Percentiles rank a stretch among this genome's conserved stretches.
Conservation (phyloP, 202 grass and related monocot species). For the Thinopyrum obtusiflorum region DNA sequence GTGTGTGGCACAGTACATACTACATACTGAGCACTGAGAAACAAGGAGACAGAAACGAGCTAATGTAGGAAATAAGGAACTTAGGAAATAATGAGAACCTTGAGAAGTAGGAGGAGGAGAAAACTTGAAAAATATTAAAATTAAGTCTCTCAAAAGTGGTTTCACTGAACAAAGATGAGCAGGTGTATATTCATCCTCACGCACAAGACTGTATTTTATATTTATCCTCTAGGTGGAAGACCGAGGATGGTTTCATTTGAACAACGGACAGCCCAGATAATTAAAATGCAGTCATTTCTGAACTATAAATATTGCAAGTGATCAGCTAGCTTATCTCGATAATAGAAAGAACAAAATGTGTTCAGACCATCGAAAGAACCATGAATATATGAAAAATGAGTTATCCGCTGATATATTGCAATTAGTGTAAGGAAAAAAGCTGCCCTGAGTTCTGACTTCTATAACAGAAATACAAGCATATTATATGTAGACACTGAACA, state of each 20-base stretch:
- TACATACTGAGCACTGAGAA: not conserved
- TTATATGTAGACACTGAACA: not conserved
- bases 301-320: conserved; percentile 22
- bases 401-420: not conserved
- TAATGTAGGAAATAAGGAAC: conserved; percentile 22
- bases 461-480: conserved; percentile 12
- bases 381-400: not conserved
- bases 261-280: not conserved
- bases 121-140: not conserved
- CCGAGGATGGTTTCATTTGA: conserved; percentile 19
- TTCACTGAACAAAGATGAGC: conserved; percentile 29
- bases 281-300: conserved; percentile 16
- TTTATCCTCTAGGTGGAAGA: not conserved
- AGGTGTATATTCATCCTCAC: not conserved
- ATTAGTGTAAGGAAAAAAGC: not conserved
- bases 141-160: not conserved
- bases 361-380: not conserved
- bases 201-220: not conserved
- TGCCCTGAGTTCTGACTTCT: not conserved
- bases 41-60: conserved; percentile 9
- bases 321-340: not conserved
- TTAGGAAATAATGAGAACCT: not conserved
- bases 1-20: not conserved
- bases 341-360: conserved; percentile 15
- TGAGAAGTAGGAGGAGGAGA: not conserved